Evolutionary conservation across 2,329 filamentous ascomycete species (phyloP), one percentile per base, ranked within the genome.

Genomic region (Diaporthe sp.): DNA sequence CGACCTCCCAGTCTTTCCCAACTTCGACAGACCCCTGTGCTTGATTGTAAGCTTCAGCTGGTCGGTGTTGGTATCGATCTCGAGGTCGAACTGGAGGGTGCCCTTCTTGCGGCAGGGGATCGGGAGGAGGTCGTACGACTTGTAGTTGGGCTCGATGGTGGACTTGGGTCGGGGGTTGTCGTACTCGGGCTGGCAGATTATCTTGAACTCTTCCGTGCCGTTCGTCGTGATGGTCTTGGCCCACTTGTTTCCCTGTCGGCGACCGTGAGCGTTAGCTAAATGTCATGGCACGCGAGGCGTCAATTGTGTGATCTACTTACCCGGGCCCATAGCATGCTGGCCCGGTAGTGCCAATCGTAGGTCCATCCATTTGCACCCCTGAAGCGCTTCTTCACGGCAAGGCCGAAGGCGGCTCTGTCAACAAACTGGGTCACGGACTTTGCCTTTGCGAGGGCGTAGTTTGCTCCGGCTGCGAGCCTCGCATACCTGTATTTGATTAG

Each of bases 121-220:
- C 2, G 17, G 42, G 28, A 67, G 28, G 20, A 67, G 4, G 6
- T 67, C 61, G 10, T 49, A 67, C 10, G 42, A 28, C 17, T 28
- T 67, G 61, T 67, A 49, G 20, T 49, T 34, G 1, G 42, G 28
- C 20, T 67, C 42, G 42, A 67, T 67, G 20, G 22, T 8, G 28
- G 42, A 34, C 6, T 15, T 28, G 12, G 42, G 15, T 34, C 15
- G 25, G 10, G 61, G 42, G 28, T 31, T 37, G 42, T 34, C 28
- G 28, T 34, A 67, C 2, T 49, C 61, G 28, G 61, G 61, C 42
- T 67, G 61, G 17, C 61, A 67, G 28, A 67, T 67, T 10, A 67
- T n/a, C 42, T 49, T 67, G 42, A 67, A 67, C 2, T 67, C 9
- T 49, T 67, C 42, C 3, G 28, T n/a, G 10, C 61, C 61, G 3